A percentile compares a stretch with the other conserved stretches of the same genome.
phyloP scores from a whole-genome alignment of 345 rosid species.

The Eucalyptus viminalis region DNA sequence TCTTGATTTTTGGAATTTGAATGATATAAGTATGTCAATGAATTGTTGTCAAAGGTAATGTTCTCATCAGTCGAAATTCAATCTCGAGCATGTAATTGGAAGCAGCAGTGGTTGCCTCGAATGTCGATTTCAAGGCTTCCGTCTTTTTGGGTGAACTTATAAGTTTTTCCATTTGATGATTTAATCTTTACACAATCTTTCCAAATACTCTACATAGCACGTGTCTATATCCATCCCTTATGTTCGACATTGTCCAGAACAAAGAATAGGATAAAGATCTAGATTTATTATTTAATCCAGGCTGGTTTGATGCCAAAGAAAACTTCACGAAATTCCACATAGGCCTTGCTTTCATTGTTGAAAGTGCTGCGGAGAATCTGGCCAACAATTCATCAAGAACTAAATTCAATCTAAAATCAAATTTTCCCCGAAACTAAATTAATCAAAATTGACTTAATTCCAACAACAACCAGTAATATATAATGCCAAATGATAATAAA shows the following conservation, averaged over 20 bases:
- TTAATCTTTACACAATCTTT: background rate
- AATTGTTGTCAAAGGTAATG: background rate
- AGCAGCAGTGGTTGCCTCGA: background rate
- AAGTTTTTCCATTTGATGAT: background rate
- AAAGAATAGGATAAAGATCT: background rate
- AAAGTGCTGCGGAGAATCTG: background rate
- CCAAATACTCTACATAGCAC: background rate
- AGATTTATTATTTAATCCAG: background rate
- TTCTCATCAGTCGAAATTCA: background rate
- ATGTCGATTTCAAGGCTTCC: background rate
- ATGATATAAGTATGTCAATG: background rate
- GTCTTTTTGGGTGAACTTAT: background rate
- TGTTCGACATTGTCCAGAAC: background rate
- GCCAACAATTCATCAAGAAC: no score
- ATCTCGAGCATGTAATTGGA: background rate
- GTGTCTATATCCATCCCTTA: background rate
- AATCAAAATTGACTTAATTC: no score
- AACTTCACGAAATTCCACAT: background rate
- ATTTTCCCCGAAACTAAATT: accelerated
- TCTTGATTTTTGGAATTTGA: background rate
- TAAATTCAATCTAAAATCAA: no score
- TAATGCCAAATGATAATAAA: no score
- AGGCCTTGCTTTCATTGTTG: background rate
- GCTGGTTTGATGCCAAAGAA: background rate
- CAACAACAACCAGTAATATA: no score